A percentile compares a stretch with the other conserved stretches of the same genome.
Evolutionary conservation across 192 early-diverging fungal genomes (phyloP).

Genomic region (Backusella macrospora): DNA sequence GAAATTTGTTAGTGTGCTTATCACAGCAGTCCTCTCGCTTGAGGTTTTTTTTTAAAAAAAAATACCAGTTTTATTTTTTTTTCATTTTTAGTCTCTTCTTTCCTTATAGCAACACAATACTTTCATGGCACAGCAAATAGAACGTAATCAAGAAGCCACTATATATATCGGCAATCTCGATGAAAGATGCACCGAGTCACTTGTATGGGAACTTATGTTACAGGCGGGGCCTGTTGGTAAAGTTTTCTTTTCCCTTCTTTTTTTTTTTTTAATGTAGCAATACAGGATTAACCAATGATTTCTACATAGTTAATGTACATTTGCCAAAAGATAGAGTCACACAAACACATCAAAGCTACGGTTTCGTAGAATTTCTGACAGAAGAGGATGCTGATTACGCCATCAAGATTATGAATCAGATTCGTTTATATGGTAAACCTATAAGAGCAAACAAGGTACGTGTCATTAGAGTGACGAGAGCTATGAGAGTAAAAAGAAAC

Average conservation of each 20-base stretch:
- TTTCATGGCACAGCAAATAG: conserved; percentile 62
- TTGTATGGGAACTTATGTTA: conserved; percentile 98
- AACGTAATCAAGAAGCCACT: conserved; percentile 97
- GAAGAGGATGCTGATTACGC: conserved; percentile 97
- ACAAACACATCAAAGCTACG: conserved; percentile 91
- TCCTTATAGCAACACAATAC: neutral
- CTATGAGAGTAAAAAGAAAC: neutral
- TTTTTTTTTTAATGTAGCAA: neutral
- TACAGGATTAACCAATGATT: neutral
- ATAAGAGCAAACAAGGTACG: conserved; percentile 89
- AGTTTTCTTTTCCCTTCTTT: neutral
- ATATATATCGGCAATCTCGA: conserved; percentile 98
- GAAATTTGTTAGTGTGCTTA: too few species aligned
- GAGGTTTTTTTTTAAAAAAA: neutral
- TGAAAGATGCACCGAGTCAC: conserved; percentile 87
- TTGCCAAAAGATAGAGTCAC: conserved; percentile 98
- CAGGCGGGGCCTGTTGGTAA: conserved; percentile 93
- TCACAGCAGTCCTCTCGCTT: too few species aligned
- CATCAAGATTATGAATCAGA: conserved; percentile 95
- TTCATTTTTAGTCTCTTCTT: neutral
- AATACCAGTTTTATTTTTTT: neutral
- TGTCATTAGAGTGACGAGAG: neutral
- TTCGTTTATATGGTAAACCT: conserved; percentile 94
- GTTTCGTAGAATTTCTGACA: conserved; percentile 93
- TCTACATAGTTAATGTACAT: conserved; percentile 80